Evolutionary conservation across 441 rosid genomes (phyloP), one percentile per base, ranked within the genome.

Genomic region (Hura crepitans): DNA sequence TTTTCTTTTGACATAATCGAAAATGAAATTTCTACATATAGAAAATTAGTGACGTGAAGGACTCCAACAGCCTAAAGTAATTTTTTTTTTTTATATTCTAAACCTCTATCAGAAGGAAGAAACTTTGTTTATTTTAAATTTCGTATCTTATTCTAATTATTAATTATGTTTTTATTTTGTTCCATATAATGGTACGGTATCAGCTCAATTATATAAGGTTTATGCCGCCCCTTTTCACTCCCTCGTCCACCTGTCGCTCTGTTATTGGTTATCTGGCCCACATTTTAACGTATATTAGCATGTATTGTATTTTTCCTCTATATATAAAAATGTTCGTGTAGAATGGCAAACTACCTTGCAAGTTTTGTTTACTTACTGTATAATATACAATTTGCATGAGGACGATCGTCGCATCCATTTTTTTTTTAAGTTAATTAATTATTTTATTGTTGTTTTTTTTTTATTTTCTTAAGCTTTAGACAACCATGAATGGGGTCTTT

Each of bases 71-170:
- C 84, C 59, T 61, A 46, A 47, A 35, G 37, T 62, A 68, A 73
- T 81, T 35, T 9, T 9, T 55, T 50, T 55, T 59, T 62, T 3
- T n/a, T n/a, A n/a, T n/a, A 60, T 71, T 71, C 46, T 65, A 72
- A 79, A 61, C 85, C 72, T 69, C 13, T 69, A 39, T 68, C 77
- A 62, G 85, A 85, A 84, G 88, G 85, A 85, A 84, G 88, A 72
- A 87, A 82, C 85, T 74, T 27, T 78, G 82, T 67, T 64, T 53
- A 25, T 49, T 51, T 51, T n/a, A n/a, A n/a, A 20, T 51, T 51
- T 51, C 7, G 17, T 20, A 15, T 55, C 31, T 11, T 27, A 23
- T 0, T 23, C 57, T 56, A 47, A 70, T 69, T 46, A 13, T 61
- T 35, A 37, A 31, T 43, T 18, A 57, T 13, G 0, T 8, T 55